A percentile compares a stretch with the other conserved stretches of the same genome.
Evolutionary conservation across 2,329 filamentous ascomycete genomes (phyloP).

Genomic region (Dactylonectria estremocensis): DNA sequence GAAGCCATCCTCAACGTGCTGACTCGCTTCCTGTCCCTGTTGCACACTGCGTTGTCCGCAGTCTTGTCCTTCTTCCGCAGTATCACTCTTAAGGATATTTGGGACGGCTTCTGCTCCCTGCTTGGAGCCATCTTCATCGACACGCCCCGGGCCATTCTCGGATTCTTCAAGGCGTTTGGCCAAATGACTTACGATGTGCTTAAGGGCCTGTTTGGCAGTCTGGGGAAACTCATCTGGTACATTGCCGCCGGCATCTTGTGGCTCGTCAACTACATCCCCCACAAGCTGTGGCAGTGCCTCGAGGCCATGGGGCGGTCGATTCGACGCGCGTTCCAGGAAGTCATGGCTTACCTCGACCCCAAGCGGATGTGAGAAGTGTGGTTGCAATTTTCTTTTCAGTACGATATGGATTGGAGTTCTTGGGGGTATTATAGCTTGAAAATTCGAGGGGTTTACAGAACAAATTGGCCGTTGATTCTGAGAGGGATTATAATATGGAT

Average conservation of each 20-base stretch:
- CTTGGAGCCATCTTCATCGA: slow-evolving; percentile 52
- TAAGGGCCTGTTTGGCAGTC: slow-evolving; percentile 49
- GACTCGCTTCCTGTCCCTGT: slow-evolving; percentile 48
- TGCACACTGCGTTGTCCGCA: slow-evolving; percentile 56
- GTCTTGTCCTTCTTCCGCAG: slow-evolving; percentile 52
- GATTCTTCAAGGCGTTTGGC: slow-evolving; percentile 43
- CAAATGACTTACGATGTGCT: slow-evolving; percentile 48
- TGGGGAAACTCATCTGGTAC: slow-evolving; percentile 49
- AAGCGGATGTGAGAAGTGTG: slow-evolving; percentile 47
- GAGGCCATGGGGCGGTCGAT: slow-evolving; percentile 50
- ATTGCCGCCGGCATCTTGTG: slow-evolving; percentile 46
- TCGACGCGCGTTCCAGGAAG: slow-evolving; percentile 53
- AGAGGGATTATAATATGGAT: no score
- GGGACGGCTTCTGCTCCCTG: slow-evolving; percentile 53
- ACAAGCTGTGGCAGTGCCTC: slow-evolving; percentile 52
- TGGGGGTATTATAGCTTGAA: neutral
- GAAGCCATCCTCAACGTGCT: slow-evolving; percentile 45
- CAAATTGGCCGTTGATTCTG: no score
- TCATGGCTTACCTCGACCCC: slow-evolving; percentile 56
- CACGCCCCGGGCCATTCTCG: slow-evolving; percentile 47
- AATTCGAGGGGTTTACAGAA: neutral
- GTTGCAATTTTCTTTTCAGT: neutral
- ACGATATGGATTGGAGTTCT: neutral
- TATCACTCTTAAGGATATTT: slow-evolving; percentile 59
- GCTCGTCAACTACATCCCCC: slow-evolving; percentile 53